Evolutionary conservation across 352 stramenopile genomes (phyloP), one percentile per base, ranked within the genome.

Genomic region (Phytophthora uliginosa): DNA sequence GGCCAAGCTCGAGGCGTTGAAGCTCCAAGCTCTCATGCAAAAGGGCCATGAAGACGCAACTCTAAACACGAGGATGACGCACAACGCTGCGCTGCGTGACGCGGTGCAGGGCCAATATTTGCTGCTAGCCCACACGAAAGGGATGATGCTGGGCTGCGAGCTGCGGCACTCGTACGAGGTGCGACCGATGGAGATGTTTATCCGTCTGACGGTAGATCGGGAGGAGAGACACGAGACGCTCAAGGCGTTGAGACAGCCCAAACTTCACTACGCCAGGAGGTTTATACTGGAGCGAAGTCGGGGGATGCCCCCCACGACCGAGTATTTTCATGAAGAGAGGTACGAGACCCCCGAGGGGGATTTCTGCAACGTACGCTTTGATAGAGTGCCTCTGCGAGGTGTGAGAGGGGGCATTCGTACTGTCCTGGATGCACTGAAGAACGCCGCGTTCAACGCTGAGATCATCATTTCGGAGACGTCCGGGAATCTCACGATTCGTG

Each of bases 381-480:
- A 87, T 38, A 58, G 88, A 18, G 59, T 81, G 13, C 76, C 77
- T 36, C 62, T 91, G 3, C 59, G 70, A 9, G 74, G 71, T 18
- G 58, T 75, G 2, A 63, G 57, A 53, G 71, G 71, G 7, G 73
- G 71, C 0, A 69, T 87, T 31, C 66, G 73, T 28, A 69, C 73
- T 5, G 72, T 88, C 3, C 73, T 84, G 24, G 62, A 83, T 8
- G 81, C 84, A 9, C 60, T 87, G 3, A 72, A 72, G 53, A 78
- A 81, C 13, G 83, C 81, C 53, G 76, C 75, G 17, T 69, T 66
- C 40, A 89, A 90, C 52, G 59, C 85, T 8, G 84, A 91, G 70
- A 88, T 91, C 71, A 88, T 78, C 54, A 83, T 89, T 59, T 86
- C 84, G 9, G 84, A 91, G 62, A 77, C 58, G 3, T 76, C 74